Evolutionary conservation across 169 alveolate genomes (phyloP), one percentile per base, ranked within the genome.

Genomic region (Babesia sp.): DNA sequence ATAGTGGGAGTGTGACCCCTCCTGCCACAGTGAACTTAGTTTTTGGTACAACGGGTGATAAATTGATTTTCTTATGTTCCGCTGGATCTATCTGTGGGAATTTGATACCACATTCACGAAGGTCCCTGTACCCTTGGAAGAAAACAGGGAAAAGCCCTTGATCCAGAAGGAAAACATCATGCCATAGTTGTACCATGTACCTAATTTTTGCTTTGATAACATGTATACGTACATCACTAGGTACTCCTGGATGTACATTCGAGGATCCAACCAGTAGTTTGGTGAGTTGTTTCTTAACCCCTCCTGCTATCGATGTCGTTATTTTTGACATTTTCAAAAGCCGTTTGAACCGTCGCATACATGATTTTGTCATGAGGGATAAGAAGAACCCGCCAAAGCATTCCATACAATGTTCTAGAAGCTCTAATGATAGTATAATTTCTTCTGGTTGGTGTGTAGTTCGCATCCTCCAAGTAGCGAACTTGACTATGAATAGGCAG

Each of bases 171-270:
- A 84, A 85, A 5, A 83, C 72, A 61, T 89, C 93, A 70, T 84
- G 87, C 87, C 91, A 83, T 41, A 88, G 80, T 33, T 88, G 91
- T 31, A 88, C 26, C 90, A 83, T 78, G 66, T 84, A 84, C 20
- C 83, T 37, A 16, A 82, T 74, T 74, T 84, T 88, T 39, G 91
- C 81, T 63, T 88, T 88, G 53, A 88, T 83, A 39, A 89, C 85
- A 56, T 89, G 93, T 8, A 89, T 84, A 51, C 93, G 71, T 7
- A 85, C 85, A 63, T 89, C 93, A 18, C 92, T 89, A 29, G 93
- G 85, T 24, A 89, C 90, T 1, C 93, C 93, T 48, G 91, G 93
- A 63, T 89, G 93, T 26, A 84, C 83, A 31, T 77, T 68, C 24
- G 90, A 56, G 44, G 73, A 51, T 41, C 84, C 90, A n/a, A 82